Evolutionary conservation across 768 basidiomycete genomes (phyloP), one percentile per base, ranked within the genome.

Genomic region (Favolaschia claudopus): DNA sequence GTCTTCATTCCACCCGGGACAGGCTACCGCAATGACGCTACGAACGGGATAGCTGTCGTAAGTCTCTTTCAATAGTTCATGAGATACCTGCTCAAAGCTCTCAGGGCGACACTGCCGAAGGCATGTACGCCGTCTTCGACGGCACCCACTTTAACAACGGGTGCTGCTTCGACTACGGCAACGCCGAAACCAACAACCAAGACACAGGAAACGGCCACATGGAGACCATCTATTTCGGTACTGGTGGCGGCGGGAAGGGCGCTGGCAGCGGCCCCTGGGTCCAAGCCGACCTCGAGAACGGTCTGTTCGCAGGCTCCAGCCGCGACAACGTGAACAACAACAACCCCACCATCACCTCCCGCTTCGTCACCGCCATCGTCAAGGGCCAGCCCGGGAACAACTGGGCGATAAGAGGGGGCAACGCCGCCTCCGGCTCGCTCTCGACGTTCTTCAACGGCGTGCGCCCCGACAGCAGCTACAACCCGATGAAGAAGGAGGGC

Each of bases 401-500:
- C 34, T 53, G 51, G 51, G 51, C 51, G 3, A 24, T 53, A 5
- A 37, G 51, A 13, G 51, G 51, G 7, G 51, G 58, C 24, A 55
- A 60, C 32, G 52, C 57, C 14, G 37, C 22, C 28, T 37, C 45
- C 20, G 57, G 57, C 38, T 36, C 45, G 17, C 40, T 58, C 33
- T 28, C 49, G 25, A 58, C 57, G 46, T 61, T 48, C 53, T 61
- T 39, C 55, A 42, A 44, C 43, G 55, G 61, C 46, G 45, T 32
- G 46, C 53, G 59, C 27, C 51, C 59, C 32, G 36, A 24, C 37
- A 5, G 14, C 25, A 53, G 59, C 10, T 61, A 61, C 39, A 61
- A 61, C 53, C 59, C 59, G 33, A 61, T 61, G 59, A 38, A 32
- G 17, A 55, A 60, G 53, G 59, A 60, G 50, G 59, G 59, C n/a